These are phyloP conservation scores for Collariella sp. DNA, from an alignment of 495 filamentous ascomycete species.

Conservation along the genomic window DNA sequence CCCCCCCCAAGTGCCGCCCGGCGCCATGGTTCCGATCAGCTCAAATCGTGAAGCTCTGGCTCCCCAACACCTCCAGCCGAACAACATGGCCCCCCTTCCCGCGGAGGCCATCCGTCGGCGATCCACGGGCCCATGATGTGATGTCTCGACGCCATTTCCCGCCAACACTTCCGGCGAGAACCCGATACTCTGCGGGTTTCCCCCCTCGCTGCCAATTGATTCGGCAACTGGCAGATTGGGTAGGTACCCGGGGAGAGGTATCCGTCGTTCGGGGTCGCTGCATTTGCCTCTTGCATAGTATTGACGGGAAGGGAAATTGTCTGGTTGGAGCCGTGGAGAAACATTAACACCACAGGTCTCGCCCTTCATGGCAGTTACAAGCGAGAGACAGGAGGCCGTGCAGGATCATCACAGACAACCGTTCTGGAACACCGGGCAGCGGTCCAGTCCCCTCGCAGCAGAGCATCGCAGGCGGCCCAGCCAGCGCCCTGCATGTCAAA, in stretches of 20 bases:
- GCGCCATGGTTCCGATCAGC: slow-evolving; percentile 1
- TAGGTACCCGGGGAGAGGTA: neutral
- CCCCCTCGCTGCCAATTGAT: neutral
- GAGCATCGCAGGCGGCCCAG: neutral
- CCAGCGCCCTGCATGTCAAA: neutral
- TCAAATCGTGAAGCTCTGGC: neutral
- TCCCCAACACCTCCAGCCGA: neutral
- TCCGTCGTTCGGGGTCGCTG: neutral
- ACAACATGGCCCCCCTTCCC: neutral
- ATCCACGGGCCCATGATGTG: neutral
- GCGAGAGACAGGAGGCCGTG: neutral
- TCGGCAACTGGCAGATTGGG: neutral
- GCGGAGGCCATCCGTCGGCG: neutral
- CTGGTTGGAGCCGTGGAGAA: neutral
- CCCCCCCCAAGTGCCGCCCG: slow-evolving; percentile 7
- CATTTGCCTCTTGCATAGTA: neutral
- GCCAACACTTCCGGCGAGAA: neutral
- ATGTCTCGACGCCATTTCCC: no score
- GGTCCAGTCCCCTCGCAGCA: neutral
- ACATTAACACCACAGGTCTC: neutral
- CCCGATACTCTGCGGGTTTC: neutral
- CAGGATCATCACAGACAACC: neutral
- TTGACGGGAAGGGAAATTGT: slow-evolving; percentile 7
- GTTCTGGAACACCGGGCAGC: neutral
- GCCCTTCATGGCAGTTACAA: neutral